Evolutionary conservation across 441 rosid genomes (phyloP), one percentile per base, ranked within the genome.

Genomic region (Breynia disticha): DNA sequence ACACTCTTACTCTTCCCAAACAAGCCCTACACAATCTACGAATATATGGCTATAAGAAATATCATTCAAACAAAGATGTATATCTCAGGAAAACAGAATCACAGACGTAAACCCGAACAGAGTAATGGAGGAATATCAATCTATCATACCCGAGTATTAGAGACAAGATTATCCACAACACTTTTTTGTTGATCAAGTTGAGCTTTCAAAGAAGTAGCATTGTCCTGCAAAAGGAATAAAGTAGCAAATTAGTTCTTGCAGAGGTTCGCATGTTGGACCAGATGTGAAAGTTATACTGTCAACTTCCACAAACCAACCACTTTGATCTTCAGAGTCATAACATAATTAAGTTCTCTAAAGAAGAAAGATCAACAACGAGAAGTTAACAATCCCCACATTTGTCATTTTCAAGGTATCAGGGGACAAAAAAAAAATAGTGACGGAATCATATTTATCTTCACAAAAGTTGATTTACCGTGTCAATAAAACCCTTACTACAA

Each of bases 101-200:
- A 38, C 5, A 55, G 32, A 11, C 13, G 16, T 17, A 46, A n/a
- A 21, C 39, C 43, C 18, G 48, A 19, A 48, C 55, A 52, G n/a
- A 7, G 54, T n/a, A 43, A 52, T 41, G 49, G 32, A 51, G 28
- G 61, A 39, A 52, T 21, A 38, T 39, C 46, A 56, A 46, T 46
- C 6, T 32, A 54, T 37, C 67, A 60, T 76, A 89, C 99, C 95
- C 81, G 79, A 46, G 99, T 93, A 76, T 93, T 93, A 46, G 99
- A 83, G 62, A 89, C 85, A 63, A 93, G 95, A 80, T 77, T 93
- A 38, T 89, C 86, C 54, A 86, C 96, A 64, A 89, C 91, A 63
- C 57, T 64, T 73, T 74, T 84, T 58, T 93, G 98, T 50, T 93
- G 98, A 73, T 86, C 97, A 41, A 77, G 87, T 70, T 89, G 97